Evolutionary conservation across 2,329 filamentous ascomycete species (phyloP), one percentile per base, ranked within the genome.

Genomic region (Claviceps capensis): DNA sequence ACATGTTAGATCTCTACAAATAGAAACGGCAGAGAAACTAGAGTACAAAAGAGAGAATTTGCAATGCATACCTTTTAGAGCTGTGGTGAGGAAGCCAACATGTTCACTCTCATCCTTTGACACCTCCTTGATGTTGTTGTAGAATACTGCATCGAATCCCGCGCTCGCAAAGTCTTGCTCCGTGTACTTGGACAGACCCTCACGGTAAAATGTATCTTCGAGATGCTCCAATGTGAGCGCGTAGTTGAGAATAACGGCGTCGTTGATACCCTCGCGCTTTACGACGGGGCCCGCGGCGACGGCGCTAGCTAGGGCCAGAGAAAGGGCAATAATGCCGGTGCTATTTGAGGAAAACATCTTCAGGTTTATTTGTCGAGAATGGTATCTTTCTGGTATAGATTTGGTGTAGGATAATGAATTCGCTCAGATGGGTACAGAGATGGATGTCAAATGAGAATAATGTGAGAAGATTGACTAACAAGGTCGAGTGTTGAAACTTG

Each of bases 121-220:
- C 50, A 86, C 73, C 54, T 70, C 71, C 62, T 74, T 65, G 50
- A 85, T 59, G 67, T 82, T 79, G 49, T 69, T 66, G 67, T 82
- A 83, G 62, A 81, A 78, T 3, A 67, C 65, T 0, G 67, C 59
- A 49, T 72, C 63, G 60, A 72, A 75, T 14, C 77, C 78, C 46
- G 76, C 77, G 36, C 63, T 66, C 30, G 66, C 58, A 60, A 83
- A 83, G 57, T 80, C 70, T 1, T 61, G 56, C 54, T 72, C 63
- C 34, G 71, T 73, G 69, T 77, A 85, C 59, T 79, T 81, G 53
- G 68, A 63, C 4, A 85, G 69, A 40, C 75, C 81, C 48, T 82
- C 62, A 40, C 69, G 67, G 67, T 86, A 86, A 67, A 85, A 85
- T 52, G 70, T 72, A 55, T 77, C 69, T 66, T 86, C 82, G 34